phyloP scores from a whole-genome alignment of 495 filamentous ascomycete species.

The Penicillium canescens region DNA sequence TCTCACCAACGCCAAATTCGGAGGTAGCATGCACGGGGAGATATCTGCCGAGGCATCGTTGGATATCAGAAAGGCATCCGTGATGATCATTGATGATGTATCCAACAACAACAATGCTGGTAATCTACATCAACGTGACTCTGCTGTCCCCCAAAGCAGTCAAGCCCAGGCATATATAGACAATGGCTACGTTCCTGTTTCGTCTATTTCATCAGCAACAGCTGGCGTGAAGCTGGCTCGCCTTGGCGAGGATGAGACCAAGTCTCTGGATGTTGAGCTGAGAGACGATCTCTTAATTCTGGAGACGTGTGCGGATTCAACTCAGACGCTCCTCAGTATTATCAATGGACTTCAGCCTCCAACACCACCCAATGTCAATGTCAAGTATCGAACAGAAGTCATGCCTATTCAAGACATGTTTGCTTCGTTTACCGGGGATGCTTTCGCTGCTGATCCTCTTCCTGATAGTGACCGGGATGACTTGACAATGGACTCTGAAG shows the following conservation, averaged over 20 bases:
- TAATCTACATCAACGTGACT: conserved; percentile 46
- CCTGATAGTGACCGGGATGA: conserved; percentile 14
- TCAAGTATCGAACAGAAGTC: conserved; percentile 85
- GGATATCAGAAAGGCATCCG: conserved; percentile 73
- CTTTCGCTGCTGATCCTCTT: conserved; percentile 54
- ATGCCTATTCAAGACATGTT: conserved; percentile 86
- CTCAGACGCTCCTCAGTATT: conserved; percentile 82
- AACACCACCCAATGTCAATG: conserved; percentile 71
- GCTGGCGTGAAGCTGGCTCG: conserved; percentile 58
- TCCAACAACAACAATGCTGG: conserved; percentile 48
- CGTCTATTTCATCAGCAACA: conserved; percentile 78
- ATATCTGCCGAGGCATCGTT: conserved; percentile 59
- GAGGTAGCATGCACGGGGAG: conserved; percentile 59
- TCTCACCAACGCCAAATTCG: conserved; percentile 72
- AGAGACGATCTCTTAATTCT: conserved; percentile 84
- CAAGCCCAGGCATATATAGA: conserved; percentile 67
- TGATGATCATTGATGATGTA: conserved; percentile 82
- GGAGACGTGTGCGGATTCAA: conserved; percentile 96
- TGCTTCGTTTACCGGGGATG: conserved; percentile 83
- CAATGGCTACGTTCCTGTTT: conserved; percentile 80
- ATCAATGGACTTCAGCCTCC: conserved; percentile 83
- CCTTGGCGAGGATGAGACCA: conserved; percentile 51
- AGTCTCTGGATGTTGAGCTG: conserved; percentile 76
- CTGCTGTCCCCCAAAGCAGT: conserved; percentile 49
- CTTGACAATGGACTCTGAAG: conserved; percentile 12